Evolutionary conservation across 169 alveolate genomes (phyloP), one percentile per base, ranked within the genome.

Genomic region (Plasmodium ovale): DNA sequence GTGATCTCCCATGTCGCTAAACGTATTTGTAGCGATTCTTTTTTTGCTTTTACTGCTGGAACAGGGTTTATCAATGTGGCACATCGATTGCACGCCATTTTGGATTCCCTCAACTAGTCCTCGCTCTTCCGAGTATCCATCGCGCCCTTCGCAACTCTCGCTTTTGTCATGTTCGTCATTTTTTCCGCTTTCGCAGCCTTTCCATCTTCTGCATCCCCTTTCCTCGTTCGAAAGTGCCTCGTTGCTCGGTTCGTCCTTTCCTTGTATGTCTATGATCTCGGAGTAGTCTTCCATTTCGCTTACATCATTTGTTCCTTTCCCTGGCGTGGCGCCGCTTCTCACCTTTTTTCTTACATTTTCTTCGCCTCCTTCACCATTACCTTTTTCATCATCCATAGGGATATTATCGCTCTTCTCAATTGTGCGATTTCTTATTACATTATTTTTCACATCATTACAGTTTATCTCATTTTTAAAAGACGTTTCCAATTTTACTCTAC

Each of bases 41-140:
- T 82, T 82, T 37, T 82, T 82, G 65, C 58, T 82, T 44, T 31
- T 82, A 33, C 82, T 64, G 25, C 56, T 49, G 47, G 69, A 37
- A 23, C 65, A 60, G 5, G 60, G 69, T 53, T 74, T 58, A 19
- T 74, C 88, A 9, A 74, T 74, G 27, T 60, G 33, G 29, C 47
- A 35, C 10, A n/a, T 44, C n/a, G 47, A 14, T 3, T 29, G 16
- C 16, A 31, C 16, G 3, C 16, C 12, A 29, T 47, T 1, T 19
- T 71, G 10, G 6, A 9, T 25, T 10, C n/a, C 25, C 5, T n/a
- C 60, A 51, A 0, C 70, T 59, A 19, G 37, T n/a, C 51, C 51
- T 12, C 19, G 5, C 44, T 60, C 71, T 25, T 21, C 10, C 51
- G 9, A 5, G 23, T 0, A 9, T 14, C 2, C 64, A 25, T 21